These are phyloP conservation scores for Plenodomus lindquistii DNA, from an alignment of 2,329 filamentous ascomycete species.

Conservation along the genomic window DNA sequence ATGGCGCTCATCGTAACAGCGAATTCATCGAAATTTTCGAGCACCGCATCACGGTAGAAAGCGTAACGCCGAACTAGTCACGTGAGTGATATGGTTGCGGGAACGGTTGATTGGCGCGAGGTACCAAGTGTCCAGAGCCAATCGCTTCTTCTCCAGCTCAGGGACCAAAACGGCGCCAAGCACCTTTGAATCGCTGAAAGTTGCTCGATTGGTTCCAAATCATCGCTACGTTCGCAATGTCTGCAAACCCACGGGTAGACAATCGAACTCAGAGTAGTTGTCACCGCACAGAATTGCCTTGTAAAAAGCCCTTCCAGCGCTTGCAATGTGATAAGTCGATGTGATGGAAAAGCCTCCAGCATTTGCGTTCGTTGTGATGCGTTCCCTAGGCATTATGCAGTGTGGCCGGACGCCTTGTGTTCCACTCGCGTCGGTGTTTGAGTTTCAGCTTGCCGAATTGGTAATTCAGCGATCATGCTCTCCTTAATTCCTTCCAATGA, in stretches of 20 bases:
- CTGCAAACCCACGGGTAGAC: slow-evolving; percentile 11
- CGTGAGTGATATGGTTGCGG: slow-evolving; percentile 25
- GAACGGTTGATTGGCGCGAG: slow-evolving; percentile 23
- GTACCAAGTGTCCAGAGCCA: slow-evolving; percentile 14
- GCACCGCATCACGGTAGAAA: not conserved
- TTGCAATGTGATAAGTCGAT: slow-evolving; percentile 20
- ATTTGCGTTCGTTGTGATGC: slow-evolving; percentile 6
- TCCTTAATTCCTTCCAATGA: slow-evolving; percentile 17
- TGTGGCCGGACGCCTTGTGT: slow-evolving; percentile 25
- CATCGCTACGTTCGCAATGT: slow-evolving; percentile 2
- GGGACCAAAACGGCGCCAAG: slow-evolving; percentile 23
- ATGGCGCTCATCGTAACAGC: too few species aligned
- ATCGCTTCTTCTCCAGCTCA: slow-evolving; percentile 19
- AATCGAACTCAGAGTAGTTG: slow-evolving; percentile 10
- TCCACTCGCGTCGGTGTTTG: slow-evolving; percentile 15
- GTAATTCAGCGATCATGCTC: slow-evolving; percentile 20
- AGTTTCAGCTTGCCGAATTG: slow-evolving; percentile 30
- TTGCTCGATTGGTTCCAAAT: slow-evolving; percentile 20
- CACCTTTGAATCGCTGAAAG: not conserved
- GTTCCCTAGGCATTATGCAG: slow-evolving; percentile 8
- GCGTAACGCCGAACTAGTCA: slow-evolving; percentile 21
- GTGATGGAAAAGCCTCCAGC: slow-evolving; percentile 9
- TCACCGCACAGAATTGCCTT: slow-evolving; percentile 11
- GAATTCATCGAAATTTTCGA: slow-evolving; percentile 1
- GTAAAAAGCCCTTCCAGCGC: slow-evolving; percentile 21